Base-by-base conservation (phyloP, 1,284 basidiomycete genomes). In the Takashimella koratensis region DNA sequence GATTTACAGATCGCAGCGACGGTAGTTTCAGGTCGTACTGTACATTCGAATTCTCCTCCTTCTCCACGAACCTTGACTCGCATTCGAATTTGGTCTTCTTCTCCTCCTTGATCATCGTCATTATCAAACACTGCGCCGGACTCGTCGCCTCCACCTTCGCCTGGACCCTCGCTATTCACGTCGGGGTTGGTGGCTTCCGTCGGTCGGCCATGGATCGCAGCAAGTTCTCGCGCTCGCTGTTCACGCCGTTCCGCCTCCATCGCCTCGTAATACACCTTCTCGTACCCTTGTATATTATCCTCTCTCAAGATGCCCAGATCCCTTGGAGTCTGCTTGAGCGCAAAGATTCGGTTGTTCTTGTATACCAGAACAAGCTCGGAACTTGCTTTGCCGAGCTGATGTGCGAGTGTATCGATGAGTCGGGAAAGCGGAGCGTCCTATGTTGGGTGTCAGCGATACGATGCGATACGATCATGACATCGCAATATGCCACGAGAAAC, bases 231-330 rank as follows among this genome's bases (percentile, higher is more conserved):
- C 3, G 40, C 45, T 11, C 42, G 47, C 10, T 53, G 40, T 19
- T 41, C 52, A 13, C 27, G 24, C 5, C 47, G 41, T 24, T 62
- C 50, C 36, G 49, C 52, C 42, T 63, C 53, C 2, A 68, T 16
- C 43, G 51, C 50, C 23, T 58, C 52, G 60, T 65, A 69, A 21
- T 66, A 52, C 0, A 48, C 16, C 49, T 64, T 64, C 52, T 67
- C 64, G 50, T 70, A 69, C 1, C 63, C 68, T 27, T 36, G 67
- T 71, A 48, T 13, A 3, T 11, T 2, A 5, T 2, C 48, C 54
- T 45, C 52, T 47, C 22, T 21, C 36, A 51, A 23, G 30, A 72
- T 65, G 12, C 57, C 59, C 4, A 71, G 53, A 4, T 65, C 47
- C 1, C n/a, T 20, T 1, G 67, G 65, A 1, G 65, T 67, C 13